Conservation (phyloP, 2,329 filamentous ascomycete genomes). For the Camillea tinctor region DNA sequence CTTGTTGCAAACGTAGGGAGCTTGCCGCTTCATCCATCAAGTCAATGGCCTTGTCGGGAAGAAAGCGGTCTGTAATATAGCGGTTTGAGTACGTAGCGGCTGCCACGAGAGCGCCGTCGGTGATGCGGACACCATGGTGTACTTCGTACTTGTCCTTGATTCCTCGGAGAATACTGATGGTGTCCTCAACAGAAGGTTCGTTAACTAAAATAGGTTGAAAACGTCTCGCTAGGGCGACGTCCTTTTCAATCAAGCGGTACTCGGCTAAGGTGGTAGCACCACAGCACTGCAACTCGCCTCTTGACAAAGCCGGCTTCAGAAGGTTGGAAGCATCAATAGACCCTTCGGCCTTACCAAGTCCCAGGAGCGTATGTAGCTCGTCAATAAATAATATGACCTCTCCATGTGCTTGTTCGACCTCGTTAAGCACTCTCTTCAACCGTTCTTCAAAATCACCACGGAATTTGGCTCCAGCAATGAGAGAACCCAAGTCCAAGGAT, state of each 20-base stretch:
- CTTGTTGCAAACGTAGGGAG: conserved; percentile 85
- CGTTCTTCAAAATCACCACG: conserved; percentile 95
- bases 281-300: conserved; percentile 92
- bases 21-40: conserved; percentile 94
- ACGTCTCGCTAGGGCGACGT: conserved; percentile 84
- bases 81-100: conserved; percentile 91
- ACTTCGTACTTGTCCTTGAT: conserved; percentile 99
- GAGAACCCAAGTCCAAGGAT: conserved; percentile 80
- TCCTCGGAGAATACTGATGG: conserved; percentile 89
- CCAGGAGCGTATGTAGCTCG: conserved; percentile 87
- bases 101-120: conserved; percentile 85
- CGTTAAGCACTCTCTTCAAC: conserved; percentile 84
- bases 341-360: conserved; percentile 91
- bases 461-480: conserved; percentile 95
- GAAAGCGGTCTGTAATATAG: conserved; percentile 93
- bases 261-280: conserved; percentile 92
- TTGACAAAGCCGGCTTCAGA: conserved; percentile 87
- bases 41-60: conserved; percentile 97
- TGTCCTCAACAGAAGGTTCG: conserved; percentile 87
- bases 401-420: conserved; percentile 86
- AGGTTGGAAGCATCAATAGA: conserved; percentile 96
- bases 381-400: conserved; percentile 94
- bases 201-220: conserved; percentile 95
- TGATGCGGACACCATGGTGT: conserved; percentile 93
- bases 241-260: conserved; percentile 92